Conservation (phyloP, 2,329 filamentous ascomycete genomes). For the Mariannaea elegans region DNA sequence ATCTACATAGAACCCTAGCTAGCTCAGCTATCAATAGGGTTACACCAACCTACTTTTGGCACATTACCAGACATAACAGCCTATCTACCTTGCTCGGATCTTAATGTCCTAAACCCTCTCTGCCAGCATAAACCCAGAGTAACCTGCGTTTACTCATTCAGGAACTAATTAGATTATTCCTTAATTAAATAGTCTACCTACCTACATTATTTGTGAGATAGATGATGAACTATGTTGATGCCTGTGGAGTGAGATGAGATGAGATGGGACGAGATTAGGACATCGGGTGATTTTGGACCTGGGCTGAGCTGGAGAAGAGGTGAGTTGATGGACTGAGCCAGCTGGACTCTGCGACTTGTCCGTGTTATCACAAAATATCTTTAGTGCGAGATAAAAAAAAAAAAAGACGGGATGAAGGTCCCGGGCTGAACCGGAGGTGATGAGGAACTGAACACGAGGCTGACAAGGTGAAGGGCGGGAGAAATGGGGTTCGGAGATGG, state of each 20-base stretch:
- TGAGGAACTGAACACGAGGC: neutral
- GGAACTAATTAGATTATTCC: too few species aligned
- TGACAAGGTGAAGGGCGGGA: neutral
- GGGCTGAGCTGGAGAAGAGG: neutral
- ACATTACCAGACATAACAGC: too few species aligned
- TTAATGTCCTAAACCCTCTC: too few species aligned
- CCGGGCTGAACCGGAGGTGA: neutral
- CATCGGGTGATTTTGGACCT: neutral
- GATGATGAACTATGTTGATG: too few species aligned
- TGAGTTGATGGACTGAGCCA: constrained; percentile 1
- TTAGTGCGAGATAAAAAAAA: neutral
- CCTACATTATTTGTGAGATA: too few species aligned
- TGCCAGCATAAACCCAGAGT: too few species aligned
- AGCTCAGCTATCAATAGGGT: too few species aligned
- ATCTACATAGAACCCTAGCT: too few species aligned
- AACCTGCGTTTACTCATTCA: too few species aligned
- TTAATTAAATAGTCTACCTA: too few species aligned
- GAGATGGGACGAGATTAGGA: neutral
- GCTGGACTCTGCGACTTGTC: neutral
- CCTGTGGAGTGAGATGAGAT: neutral
- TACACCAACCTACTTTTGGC: too few species aligned
- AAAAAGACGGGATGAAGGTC: neutral
- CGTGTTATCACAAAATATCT: neutral
- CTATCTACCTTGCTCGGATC: too few species aligned
- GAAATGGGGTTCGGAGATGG: neutral